These are phyloP conservation scores for Boletus pseudopeckii DNA, from an alignment of 768 basidiomycete genomes.

Conservation along the genomic window DNA sequence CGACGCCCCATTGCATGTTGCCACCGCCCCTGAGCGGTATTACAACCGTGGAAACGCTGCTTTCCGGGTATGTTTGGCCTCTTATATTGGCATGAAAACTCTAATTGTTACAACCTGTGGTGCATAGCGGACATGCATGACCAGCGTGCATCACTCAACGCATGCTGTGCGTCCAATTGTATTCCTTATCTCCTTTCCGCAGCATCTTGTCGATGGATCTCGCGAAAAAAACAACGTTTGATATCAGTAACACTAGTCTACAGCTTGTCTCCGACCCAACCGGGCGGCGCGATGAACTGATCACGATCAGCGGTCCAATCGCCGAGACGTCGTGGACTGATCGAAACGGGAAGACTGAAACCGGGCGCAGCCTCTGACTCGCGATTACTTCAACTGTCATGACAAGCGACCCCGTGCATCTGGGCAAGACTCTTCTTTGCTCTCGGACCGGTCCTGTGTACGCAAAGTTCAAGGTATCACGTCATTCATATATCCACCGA, in stretches of 20 bases:
- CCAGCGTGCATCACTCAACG: slow-evolving; percentile 25
- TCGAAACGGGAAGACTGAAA: slow-evolving; percentile 4
- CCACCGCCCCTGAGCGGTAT: slow-evolving; percentile 28
- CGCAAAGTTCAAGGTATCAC: slow-evolving; percentile 31
- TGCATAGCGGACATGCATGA: slow-evolving; percentile 22
- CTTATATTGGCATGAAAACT: slow-evolving; percentile 11
- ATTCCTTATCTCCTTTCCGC: slow-evolving; percentile 25
- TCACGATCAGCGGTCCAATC: slow-evolving; percentile 15
- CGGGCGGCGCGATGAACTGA: slow-evolving; percentile 13
- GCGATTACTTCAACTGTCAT: slow-evolving; percentile 7
- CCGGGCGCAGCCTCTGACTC: slow-evolving; percentile 11
- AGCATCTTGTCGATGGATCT: slow-evolving; percentile 10
- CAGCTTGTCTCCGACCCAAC: slow-evolving; percentile 8
- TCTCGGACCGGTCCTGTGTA: slow-evolving; percentile 14
- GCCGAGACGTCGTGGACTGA: background rate
- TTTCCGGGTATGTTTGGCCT: slow-evolving; percentile 8
- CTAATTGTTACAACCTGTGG: slow-evolving; percentile 20
- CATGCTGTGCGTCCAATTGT: slow-evolving; percentile 21
- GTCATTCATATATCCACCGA: slow-evolving; percentile 27
- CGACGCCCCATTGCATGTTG: slow-evolving; percentile 14
- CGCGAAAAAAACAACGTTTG: slow-evolving; percentile 11
- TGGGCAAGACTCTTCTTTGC: slow-evolving; percentile 12
- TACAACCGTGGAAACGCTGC: slow-evolving; percentile 16
- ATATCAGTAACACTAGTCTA: slow-evolving; percentile 5
- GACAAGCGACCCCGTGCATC: slow-evolving; percentile 11